A percentile compares a stretch with the other conserved stretches of the same genome.
Evolutionary conservation across 1,139 yeast species (phyloP).

Genomic region (Magnusiomyces starmeri): DNA sequence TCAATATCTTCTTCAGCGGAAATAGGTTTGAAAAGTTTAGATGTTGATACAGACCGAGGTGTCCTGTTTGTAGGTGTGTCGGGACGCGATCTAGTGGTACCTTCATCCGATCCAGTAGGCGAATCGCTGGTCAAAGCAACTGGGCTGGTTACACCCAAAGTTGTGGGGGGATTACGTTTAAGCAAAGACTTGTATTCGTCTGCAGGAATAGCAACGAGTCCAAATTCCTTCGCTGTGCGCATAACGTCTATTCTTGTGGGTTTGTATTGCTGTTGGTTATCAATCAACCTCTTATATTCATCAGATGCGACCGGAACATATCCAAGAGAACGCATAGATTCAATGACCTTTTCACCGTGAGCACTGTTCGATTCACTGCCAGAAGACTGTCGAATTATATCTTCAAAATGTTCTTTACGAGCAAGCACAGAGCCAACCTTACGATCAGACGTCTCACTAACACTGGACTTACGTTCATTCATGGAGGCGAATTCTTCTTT

Average conservation of each 20-base stretch:
- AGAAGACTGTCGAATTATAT: constrained; percentile 23
- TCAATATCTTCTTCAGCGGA: constrained; percentile 19
- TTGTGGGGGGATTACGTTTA: constrained; percentile 15
- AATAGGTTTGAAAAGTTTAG: not conserved
- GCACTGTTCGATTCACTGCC: constrained; percentile 19
- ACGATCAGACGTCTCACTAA: constrained; percentile 12
- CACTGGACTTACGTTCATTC: constrained; percentile 12
- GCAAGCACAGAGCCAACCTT: constrained; percentile 31
- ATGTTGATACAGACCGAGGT: constrained; percentile 1
- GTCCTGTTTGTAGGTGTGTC: constrained; percentile 2
- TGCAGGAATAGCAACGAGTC: constrained; percentile 35
- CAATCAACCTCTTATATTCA: constrained; percentile 34
- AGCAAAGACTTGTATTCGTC: constrained; percentile 33
- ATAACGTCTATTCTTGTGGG: constrained; percentile 35
- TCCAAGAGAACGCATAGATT: constrained; percentile 32
- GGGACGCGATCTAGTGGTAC: not conserved
- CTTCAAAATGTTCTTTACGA: constrained; percentile 34
- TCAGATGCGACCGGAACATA: constrained; percentile 33
- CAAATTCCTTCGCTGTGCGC: constrained; percentile 36
- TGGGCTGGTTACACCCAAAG: constrained; percentile 18
- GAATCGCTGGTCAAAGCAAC: constrained; percentile 14
- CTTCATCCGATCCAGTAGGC: constrained; percentile 6
- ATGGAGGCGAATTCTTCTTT: constrained; percentile 36
- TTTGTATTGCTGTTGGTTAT: constrained; percentile 30
- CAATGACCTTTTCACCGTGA: constrained; percentile 29